A percentile compares a stretch with the other conserved stretches of the same genome.
Evolutionary conservation across 2,329 filamentous ascomycete genomes (phyloP).

Genomic region (Xylaria sp.): DNA sequence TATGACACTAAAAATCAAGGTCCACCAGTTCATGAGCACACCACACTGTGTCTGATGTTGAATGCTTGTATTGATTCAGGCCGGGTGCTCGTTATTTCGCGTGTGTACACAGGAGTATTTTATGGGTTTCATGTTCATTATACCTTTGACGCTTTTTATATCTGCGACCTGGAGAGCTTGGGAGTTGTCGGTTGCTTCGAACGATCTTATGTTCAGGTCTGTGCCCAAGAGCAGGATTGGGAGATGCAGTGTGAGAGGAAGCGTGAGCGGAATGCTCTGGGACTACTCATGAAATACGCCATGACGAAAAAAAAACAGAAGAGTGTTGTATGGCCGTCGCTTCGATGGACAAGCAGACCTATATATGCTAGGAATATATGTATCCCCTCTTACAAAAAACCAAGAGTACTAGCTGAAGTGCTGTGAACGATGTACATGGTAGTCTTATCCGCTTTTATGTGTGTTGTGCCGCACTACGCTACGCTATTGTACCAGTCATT

Average conservation of each 20-base stretch:
- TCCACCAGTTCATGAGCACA: neutral
- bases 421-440: neutral
- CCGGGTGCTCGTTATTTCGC: neutral
- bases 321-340: too few relatives aligned
- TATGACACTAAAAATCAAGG: neutral
- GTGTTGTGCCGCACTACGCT: neutral
- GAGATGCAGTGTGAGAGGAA: neutral
- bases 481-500: neutral
- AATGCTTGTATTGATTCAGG: constrained; percentile 10
- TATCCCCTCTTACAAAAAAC: neutral
- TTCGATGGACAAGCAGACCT: neutral
- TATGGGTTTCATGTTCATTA: constrained; percentile 3
- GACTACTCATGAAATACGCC: neutral
- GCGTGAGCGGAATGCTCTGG: neutral
- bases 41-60: neutral
- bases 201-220: neutral
- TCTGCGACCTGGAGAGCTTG: neutral
- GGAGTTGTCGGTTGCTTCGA: neutral
- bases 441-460: neutral
- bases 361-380: neutral
- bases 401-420: neutral
- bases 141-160: constrained; percentile 25
- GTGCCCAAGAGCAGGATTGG: too few relatives aligned
- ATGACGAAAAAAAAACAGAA: too few relatives aligned
- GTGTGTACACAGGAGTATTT: neutral